Conservation (phyloP, 345 rosid species). For the Lenwebbia sp. region DNA sequence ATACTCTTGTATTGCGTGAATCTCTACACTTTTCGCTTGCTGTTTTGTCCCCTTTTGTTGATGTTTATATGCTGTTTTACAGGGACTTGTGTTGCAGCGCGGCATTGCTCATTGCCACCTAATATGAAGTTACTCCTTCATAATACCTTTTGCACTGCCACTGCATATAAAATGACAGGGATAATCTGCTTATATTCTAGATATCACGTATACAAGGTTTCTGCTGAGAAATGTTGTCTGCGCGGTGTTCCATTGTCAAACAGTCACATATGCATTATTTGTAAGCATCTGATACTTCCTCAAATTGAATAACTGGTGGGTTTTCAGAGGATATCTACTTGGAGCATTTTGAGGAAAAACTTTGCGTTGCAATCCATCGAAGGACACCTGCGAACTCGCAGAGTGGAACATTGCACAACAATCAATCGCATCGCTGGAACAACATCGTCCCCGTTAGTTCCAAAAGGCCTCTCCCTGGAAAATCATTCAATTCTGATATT, state of each 20-base stretch:
- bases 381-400: background rate
- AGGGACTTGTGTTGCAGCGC: background rate
- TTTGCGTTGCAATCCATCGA: background rate
- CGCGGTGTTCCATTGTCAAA: background rate
- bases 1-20: background rate
- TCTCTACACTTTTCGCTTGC: background rate
- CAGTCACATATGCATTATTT: background rate
- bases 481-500: conserved; percentile 1
- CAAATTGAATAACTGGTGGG: background rate
- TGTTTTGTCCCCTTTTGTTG: background rate
- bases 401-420: background rate
- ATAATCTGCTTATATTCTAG: background rate
- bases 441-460: background rate
- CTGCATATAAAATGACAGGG: background rate
- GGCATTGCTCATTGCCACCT: background rate
- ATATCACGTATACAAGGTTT: background rate
- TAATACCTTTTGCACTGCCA: background rate
- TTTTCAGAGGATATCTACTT: background rate
- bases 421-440: background rate
- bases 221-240: background rate
- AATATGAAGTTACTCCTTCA: background rate
- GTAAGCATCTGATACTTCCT: background rate
- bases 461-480: background rate
- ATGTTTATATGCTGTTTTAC: background rate
- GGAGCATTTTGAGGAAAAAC: background rate